A percentile compares a stretch with the other conserved stretches of the same genome.
phyloP scores from a whole-genome alignment of 805 yeast species.

The Lipomyces orientalis region DNA sequence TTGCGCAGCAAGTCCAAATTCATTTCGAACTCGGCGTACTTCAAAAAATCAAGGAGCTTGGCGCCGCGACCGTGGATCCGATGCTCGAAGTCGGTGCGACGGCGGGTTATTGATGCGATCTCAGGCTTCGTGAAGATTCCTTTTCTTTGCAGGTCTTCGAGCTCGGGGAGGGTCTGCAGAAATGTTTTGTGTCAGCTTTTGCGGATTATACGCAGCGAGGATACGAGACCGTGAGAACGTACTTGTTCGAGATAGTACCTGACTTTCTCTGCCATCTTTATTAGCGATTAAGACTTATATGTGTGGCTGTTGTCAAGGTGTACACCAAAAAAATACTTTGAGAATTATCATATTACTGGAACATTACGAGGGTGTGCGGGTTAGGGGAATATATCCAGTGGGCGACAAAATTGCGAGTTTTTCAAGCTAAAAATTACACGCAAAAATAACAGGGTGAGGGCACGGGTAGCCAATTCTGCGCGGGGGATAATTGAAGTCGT shows the following conservation, averaged over 20 bases:
- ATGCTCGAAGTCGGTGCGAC: constrained; percentile 95
- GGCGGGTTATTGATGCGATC: constrained; percentile 81
- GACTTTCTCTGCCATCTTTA: constrained; percentile 57
- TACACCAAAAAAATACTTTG: background rate
- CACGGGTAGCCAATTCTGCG: no score
- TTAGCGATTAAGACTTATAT: background rate
- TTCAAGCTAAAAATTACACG: no score
- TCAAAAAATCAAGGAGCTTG: constrained; percentile 73
- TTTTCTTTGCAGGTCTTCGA: constrained; percentile 82
- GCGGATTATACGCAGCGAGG: background rate
- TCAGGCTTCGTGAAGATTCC: constrained; percentile 81
- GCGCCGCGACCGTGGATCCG: constrained; percentile 83
- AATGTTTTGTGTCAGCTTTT: background rate
- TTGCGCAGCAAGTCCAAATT: constrained; percentile 78
- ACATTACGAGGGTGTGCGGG: background rate
- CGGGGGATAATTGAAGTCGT: no score
- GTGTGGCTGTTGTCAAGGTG: background rate
- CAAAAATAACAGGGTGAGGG: no score
- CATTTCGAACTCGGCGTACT: constrained; percentile 79
- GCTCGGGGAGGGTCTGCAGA: constrained; percentile 80
- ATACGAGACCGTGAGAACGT: background rate
- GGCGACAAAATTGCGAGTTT: no score
- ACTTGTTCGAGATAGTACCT: constrained; percentile 62
- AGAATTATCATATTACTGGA: background rate
- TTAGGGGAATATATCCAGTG: background rate